Evolutionary conservation across 768 basidiomycete genomes (phyloP).

Genomic region (Trametes cubensis): DNA sequence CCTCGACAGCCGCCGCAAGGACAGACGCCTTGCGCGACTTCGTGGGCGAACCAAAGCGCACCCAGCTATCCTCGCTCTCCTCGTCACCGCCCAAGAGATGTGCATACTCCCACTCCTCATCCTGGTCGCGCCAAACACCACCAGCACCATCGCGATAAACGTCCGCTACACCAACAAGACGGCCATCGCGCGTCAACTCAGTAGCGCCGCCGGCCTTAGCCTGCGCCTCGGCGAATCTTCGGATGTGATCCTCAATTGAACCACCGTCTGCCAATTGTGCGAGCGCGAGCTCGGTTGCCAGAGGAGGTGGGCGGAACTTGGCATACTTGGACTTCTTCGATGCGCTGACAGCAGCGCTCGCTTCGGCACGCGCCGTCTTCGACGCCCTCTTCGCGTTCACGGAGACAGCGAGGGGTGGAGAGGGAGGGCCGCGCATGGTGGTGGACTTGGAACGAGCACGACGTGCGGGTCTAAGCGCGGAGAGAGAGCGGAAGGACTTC

Average conservation of each 20-base stretch:
- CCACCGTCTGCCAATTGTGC: constrained; percentile 75
- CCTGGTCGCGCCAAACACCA: constrained; percentile 70
- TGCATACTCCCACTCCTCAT: constrained; percentile 70
- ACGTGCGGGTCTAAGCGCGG: constrained; percentile 43
- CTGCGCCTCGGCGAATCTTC: constrained; percentile 56
- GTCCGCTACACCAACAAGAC: constrained; percentile 46
- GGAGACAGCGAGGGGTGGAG: constrained; percentile 14
- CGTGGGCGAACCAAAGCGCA: constrained; percentile 49
- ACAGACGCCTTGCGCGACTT: constrained; percentile 29
- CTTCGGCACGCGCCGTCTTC: constrained; percentile 22
- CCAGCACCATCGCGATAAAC: constrained; percentile 64
- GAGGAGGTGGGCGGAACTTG: constrained; percentile 54
- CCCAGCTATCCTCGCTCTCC: constrained; percentile 34
- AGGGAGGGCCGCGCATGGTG: constrained; percentile 32
- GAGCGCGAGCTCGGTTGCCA: constrained; percentile 66
- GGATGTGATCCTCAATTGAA: constrained; percentile 53
- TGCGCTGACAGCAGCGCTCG: constrained; percentile 40
- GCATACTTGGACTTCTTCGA: constrained; percentile 50
- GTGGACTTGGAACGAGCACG: constrained; percentile 43
- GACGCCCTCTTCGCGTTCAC: constrained; percentile 10
- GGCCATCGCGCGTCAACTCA: constrained; percentile 27
- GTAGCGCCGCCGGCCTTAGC: constrained; percentile 45
- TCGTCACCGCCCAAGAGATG: constrained; percentile 54
- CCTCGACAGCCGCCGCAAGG: constrained; percentile 6
- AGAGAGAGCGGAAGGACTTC: constrained; percentile 54